A percentile compares a stretch with the other conserved stretches of the same genome.
Evolutionary conservation across 1,284 basidiomycete species (phyloP).

Genomic region (Prillingera fragicola): DNA sequence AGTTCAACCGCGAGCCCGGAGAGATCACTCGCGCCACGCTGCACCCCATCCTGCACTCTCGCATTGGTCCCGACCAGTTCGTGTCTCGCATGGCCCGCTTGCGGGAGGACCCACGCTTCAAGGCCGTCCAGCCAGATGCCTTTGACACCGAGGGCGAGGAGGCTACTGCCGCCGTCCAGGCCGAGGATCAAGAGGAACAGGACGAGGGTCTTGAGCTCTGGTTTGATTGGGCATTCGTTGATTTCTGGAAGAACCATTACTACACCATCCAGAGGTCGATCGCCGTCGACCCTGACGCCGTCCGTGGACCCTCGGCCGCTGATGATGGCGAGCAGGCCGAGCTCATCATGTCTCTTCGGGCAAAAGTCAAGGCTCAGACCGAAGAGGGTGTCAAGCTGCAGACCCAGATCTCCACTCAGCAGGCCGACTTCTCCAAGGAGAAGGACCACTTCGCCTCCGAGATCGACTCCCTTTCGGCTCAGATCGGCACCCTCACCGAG

Average conservation of each 20-base stretch:
- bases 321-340: conserved; percentile 71
- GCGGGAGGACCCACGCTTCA: conserved; percentile 87
- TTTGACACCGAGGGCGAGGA: conserved; percentile 46
- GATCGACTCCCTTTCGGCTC: conserved; percentile 38
- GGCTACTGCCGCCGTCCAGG: conserved; percentile 25
- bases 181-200: conserved; percentile 45
- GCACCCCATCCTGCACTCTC: conserved; percentile 73
- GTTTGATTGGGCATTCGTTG: conserved; percentile 98
- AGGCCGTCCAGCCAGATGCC: conserved; percentile 74
- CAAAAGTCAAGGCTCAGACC: conserved; percentile 71
- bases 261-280: conserved; percentile 54
- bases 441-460: conserved; percentile 50
- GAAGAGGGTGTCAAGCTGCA: conserved; percentile 55
- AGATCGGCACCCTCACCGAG: conserved; percentile 33
- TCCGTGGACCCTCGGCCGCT: conserved; percentile 49
- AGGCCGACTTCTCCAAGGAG: conserved; percentile 47
- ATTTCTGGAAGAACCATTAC: conserved; percentile 97
- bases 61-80: conserved; percentile 78
- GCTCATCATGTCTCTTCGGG: conserved; percentile 71
- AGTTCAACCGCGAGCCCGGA: conserved; percentile 87
- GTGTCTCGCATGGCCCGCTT: conserved; percentile 78
- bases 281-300: conserved; percentile 52
- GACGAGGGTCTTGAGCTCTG: conserved; percentile 78
- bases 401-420: conserved; percentile 30
- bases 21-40: conserved; percentile 83